Evolutionary conservation across 2,329 filamentous ascomycete genomes (phyloP).

Genomic region (Ophiostoma australiae): DNA sequence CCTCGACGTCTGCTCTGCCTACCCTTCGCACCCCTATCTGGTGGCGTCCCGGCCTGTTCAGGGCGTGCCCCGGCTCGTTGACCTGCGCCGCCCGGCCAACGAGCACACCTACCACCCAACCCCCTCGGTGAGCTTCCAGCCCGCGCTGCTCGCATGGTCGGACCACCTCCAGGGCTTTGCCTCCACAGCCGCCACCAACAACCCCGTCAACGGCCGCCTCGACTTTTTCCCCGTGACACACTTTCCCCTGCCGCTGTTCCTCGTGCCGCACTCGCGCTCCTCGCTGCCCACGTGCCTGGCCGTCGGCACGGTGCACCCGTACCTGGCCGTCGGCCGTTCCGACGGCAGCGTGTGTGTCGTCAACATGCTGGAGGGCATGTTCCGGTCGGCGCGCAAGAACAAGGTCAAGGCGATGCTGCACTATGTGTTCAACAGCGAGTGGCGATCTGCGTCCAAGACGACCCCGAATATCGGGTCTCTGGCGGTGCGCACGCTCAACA

Average conservation of each 20-base stretch:
- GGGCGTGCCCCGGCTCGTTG: constrained; percentile 49
- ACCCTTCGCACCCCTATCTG: constrained; percentile 52
- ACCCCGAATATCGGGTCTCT: background rate
- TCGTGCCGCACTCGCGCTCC: constrained; percentile 38
- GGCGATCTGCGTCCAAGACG: constrained; percentile 32
- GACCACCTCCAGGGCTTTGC: constrained; percentile 54
- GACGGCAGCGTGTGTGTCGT: constrained; percentile 42
- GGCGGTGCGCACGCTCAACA: constrained; percentile 12
- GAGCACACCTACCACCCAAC: constrained; percentile 52
- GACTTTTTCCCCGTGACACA: constrained; percentile 50
- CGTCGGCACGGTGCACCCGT: constrained; percentile 49
- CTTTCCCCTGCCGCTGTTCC: constrained; percentile 49
- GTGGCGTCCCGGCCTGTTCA: constrained; percentile 53
- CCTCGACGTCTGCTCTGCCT: constrained; percentile 52
- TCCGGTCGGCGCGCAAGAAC: constrained; percentile 35
- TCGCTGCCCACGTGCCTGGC: constrained; percentile 44
- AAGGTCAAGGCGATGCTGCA: constrained; percentile 39
- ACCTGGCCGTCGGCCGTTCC: constrained; percentile 44
- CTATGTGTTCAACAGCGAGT: constrained; percentile 52
- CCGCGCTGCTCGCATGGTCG: constrained; percentile 50
- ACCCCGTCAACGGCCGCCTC: constrained; percentile 49
- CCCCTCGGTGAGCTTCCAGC: constrained; percentile 48
- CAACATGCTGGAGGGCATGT: constrained; percentile 43
- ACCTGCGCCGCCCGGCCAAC: constrained; percentile 48
- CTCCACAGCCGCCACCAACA: constrained; percentile 48